Base-by-base conservation (phyloP, 768 basidiomycete genomes). In the Astraeus odoratus region DNA sequence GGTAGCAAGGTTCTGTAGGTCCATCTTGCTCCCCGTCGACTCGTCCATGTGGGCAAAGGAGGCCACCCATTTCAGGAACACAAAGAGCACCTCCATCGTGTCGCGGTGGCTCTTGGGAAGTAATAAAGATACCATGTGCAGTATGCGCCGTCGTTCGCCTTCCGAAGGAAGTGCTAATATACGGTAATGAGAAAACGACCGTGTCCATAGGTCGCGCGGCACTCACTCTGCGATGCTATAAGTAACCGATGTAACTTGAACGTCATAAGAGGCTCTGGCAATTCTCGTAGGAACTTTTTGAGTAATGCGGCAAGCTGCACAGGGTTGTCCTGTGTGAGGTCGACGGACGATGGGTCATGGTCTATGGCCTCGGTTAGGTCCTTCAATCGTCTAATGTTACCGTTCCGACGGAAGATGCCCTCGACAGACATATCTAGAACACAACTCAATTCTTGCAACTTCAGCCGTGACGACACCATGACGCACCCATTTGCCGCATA, bases 41-140 rank as follows among this genome's bases (percentile, higher is more conserved):
- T 93, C 91, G 58, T 97, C 94, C 72, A 94, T 81, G 66, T 99
- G 95, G 39, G 96, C 92, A 63, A 99, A 99, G 2, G 93, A 96
- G 8, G 95, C 95, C 9, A 99, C 96, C 96, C 96, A 99, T 67
- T 97, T 96, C 53, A 99, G 75, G 72, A 99, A 99, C 24, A 96
- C 94, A 60, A 96, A 97, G 41, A 99, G 71, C 41, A 96, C 90
- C 66, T 99, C 96, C 80, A 96, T 81, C 16, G 95, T 97, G 66
- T 99, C 96, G 51, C 96, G 83, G 63, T 99, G 90, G 50, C 80
- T 78, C 68, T 91, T 92, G 26, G 96, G 96, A 58, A 99, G 69
- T 7, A 98, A 71, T 46, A 94, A 70, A 33, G 85, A 84, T 13
- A 93, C 72, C 53, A 95, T 75, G 63, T 97, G 94, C 22, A 98